Percentiles rank a stretch among this genome's conserved stretches.
phyloP scores from a whole-genome alignment of 495 filamentous ascomycete species.

The Cairneyella variabilis region DNA sequence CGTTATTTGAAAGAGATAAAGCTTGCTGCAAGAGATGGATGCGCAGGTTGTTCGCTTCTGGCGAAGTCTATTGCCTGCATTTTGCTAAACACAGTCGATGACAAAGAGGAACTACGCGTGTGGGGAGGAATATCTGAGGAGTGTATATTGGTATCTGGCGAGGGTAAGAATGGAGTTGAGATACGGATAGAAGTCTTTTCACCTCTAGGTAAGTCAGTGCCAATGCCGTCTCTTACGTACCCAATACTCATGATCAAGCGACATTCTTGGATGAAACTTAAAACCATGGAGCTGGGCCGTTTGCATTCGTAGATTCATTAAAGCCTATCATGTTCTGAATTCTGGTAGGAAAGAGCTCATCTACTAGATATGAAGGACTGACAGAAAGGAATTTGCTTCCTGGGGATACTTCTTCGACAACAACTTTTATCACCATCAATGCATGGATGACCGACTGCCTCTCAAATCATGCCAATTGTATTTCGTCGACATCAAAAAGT shows the following conservation, averaged over 20 bases:
- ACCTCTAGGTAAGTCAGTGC: not conserved
- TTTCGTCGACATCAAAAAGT: not conserved
- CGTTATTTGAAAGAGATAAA: not conserved
- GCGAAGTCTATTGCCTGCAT: not conserved
- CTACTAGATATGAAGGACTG: not conserved
- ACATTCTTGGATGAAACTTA: too few species aligned
- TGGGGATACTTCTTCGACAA: not conserved
- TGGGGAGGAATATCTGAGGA: too few species aligned
- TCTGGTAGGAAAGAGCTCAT: too few species aligned
- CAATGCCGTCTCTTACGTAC: not conserved
- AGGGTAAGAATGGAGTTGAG: not conserved
- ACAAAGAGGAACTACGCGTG: not conserved
- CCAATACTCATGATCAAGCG: not conserved
- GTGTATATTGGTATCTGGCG: too few species aligned
- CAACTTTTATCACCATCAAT: not conserved
- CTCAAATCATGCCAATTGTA: not conserved
- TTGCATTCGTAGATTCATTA: too few species aligned
- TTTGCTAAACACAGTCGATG: not conserved
- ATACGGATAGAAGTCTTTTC: not conserved
- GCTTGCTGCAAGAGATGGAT: not conserved
- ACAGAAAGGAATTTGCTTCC: not conserved
- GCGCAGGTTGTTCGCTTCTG: not conserved
- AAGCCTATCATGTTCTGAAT: too few species aligned
- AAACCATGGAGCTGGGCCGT: too few species aligned
- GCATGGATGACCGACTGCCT: not conserved